Percentiles rank a stretch among this genome's conserved stretches.
phyloP scores from a whole-genome alignment of 2,329 filamentous ascomycete genomes.

The Colletotrichum aenigma region DNA sequence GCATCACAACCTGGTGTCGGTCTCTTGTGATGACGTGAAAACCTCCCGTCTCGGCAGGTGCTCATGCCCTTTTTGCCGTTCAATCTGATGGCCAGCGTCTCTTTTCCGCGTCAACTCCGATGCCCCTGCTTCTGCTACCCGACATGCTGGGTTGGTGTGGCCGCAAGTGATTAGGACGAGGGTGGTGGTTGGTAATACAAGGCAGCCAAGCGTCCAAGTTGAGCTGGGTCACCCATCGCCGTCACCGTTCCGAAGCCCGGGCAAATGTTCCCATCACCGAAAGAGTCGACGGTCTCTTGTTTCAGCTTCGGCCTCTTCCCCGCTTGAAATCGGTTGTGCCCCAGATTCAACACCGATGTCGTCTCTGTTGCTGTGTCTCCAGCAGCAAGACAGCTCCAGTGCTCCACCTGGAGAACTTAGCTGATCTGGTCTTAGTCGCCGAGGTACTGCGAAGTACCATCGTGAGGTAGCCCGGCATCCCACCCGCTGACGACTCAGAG shows the following conservation, averaged over 20 bases:
- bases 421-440: conserved; percentile 1
- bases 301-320: conserved; percentile 5
- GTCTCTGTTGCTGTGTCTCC: conserved; percentile 8
- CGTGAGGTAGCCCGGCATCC: neutral
- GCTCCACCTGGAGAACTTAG: conserved; percentile 14
- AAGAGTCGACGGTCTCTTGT: neutral
- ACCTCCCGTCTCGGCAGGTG: neutral
- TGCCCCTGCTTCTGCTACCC: neutral
- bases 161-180: neutral
- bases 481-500: conserved; percentile 9
- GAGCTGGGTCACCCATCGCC: neutral
- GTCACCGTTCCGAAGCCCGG: neutral
- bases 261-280: neutral
- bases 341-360: conserved; percentile 5
- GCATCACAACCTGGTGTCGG: conserved; percentile 1
- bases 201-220: neutral
- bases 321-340: conserved; percentile 1
- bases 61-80: neutral
- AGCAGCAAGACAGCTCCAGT: neutral
- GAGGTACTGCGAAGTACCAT: conserved; percentile 10
- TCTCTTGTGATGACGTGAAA: conserved; percentile 5
- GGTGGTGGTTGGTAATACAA: neutral
- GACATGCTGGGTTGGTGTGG: neutral
- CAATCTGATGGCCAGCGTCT: neutral
- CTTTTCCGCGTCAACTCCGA: conserved; percentile 4